These are phyloP conservation scores for Mortierella sp. DNA, from an alignment of 371 early-diverging fungal species.

Conservation along the genomic window DNA sequence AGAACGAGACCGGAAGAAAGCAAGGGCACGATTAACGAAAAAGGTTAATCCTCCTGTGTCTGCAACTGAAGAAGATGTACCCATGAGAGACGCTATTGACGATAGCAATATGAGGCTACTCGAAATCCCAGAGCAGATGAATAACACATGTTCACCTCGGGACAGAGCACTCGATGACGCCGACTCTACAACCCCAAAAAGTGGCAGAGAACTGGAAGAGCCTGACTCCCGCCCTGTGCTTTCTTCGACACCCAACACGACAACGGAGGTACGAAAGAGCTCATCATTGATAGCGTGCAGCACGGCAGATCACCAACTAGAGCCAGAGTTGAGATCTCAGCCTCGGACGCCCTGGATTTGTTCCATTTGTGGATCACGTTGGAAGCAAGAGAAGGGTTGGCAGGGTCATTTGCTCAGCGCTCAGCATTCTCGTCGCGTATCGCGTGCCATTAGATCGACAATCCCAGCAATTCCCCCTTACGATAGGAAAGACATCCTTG, in stretches of 20 bases:
- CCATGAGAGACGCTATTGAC: too few species aligned
- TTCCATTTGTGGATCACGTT: constrained; percentile 16
- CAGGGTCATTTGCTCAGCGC: constrained; percentile 29
- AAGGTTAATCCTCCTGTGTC: neutral
- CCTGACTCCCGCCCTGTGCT: too few species aligned
- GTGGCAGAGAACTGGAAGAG: too few species aligned
- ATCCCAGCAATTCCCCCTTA: constrained; percentile 9
- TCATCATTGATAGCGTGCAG: neutral
- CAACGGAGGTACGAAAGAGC: too few species aligned
- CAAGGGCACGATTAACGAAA: constrained; percentile 5
- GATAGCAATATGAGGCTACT: too few species aligned
- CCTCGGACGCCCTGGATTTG: constrained; percentile 9
- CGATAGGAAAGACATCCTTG: constrained; percentile 12
- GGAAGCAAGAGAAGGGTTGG: constrained; percentile 27
- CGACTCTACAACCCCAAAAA: too few species aligned
- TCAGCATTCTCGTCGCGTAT: constrained; percentile 19
- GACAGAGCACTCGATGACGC: too few species aligned
- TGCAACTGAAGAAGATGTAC: neutral
- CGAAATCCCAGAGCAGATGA: too few species aligned
- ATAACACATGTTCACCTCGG: too few species aligned
- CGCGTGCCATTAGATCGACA: constrained; percentile 4
- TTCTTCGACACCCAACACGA: too few species aligned
- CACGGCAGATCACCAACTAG: neutral
- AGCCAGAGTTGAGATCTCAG: neutral
- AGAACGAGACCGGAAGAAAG: constrained; percentile 15